Evolutionary conservation across 2,329 filamentous ascomycete species (phyloP).

Genomic region (Ceratocystis lukuohia): DNA sequence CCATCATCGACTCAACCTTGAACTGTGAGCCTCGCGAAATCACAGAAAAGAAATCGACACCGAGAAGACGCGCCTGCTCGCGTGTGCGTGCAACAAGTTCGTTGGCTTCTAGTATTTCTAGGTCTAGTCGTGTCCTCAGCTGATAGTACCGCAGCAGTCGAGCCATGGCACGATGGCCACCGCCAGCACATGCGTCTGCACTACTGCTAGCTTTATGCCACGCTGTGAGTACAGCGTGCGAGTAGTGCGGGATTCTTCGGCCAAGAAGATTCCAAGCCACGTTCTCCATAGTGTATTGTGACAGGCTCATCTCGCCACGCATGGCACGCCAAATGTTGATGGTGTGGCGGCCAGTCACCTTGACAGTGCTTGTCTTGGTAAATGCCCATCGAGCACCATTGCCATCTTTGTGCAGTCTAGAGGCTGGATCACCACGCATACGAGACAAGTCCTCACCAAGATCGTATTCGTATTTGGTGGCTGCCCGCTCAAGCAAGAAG

Average conservation of each 20-base stretch:
- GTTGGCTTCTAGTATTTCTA: constrained; percentile 85
- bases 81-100: constrained; percentile 80
- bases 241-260: constrained; percentile 75
- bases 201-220: constrained; percentile 48
- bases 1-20: constrained; percentile 98
- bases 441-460: constrained; percentile 65
- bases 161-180: constrained; percentile 31
- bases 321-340: constrained; percentile 97
- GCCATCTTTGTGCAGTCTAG: constrained; percentile 66
- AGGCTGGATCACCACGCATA: neutral
- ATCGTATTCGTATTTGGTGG: constrained; percentile 76
- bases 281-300: constrained; percentile 95
- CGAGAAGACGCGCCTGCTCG: constrained; percentile 83
- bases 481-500: constrained; percentile 80
- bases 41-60: constrained; percentile 93
- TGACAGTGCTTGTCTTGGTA: constrained; percentile 81
- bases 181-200: neutral
- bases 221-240: constrained; percentile 59
- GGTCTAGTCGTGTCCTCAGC: constrained; percentile 60
- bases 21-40: constrained; percentile 92
- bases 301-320: constrained; percentile 76
- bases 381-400: constrained; percentile 88
- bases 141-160: constrained; percentile 70
- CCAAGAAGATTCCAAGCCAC: constrained; percentile 85
- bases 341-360: constrained; percentile 86